Percentiles rank a stretch among this genome's conserved stretches.
phyloP scores from a whole-genome alignment of 2,329 filamentous ascomycete species.

The Talaromyces sp. region DNA sequence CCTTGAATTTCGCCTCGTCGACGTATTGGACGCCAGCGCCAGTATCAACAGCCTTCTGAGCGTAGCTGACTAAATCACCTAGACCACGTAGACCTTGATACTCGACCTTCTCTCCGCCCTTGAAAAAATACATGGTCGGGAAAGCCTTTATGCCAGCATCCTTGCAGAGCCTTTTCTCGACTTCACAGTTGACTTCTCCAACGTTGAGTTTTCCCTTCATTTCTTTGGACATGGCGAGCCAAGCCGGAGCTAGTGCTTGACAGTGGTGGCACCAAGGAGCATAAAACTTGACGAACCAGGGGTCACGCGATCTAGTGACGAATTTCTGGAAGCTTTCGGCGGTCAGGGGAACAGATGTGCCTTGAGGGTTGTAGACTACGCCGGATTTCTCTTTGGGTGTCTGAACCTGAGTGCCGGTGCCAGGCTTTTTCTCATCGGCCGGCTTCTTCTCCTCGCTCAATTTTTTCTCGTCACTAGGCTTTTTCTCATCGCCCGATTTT shows the following conservation, averaged over 20 bases:
- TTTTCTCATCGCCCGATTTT: background rate
- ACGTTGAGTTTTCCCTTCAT: conserved; percentile 88
- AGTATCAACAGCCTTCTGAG: conserved; percentile 76
- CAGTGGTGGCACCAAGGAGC: conserved; percentile 97
- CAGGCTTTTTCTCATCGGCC: background rate
- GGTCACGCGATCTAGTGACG: conserved; percentile 80
- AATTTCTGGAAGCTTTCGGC: conserved; percentile 79
- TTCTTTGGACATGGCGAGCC: conserved; percentile 82
- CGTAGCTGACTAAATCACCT: conserved; percentile 81
- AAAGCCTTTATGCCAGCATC: conserved; percentile 74
- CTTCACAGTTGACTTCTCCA: conserved; percentile 93
- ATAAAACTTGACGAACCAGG: conserved; percentile 99
- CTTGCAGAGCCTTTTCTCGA: conserved; percentile 82
- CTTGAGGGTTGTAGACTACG: conserved; percentile 65
- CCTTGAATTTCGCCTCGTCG: conserved; percentile 67
- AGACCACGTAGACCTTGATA: conserved; percentile 88
- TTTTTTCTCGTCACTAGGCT: background rate
- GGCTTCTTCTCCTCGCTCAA: background rate
- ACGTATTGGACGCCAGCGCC: conserved; percentile 75
- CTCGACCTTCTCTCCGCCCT: conserved; percentile 82
- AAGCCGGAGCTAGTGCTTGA: conserved; percentile 83
- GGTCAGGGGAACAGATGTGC: conserved; percentile 67
- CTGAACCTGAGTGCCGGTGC: conserved; percentile 20
- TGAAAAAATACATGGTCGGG: conserved; percentile 89
- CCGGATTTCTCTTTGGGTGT: conserved; percentile 44